Evolutionary conservation across 2,329 filamentous ascomycete genomes (phyloP), one percentile per base, ranked within the genome.

Genomic region (Aphanoascus verrucosus): DNA sequence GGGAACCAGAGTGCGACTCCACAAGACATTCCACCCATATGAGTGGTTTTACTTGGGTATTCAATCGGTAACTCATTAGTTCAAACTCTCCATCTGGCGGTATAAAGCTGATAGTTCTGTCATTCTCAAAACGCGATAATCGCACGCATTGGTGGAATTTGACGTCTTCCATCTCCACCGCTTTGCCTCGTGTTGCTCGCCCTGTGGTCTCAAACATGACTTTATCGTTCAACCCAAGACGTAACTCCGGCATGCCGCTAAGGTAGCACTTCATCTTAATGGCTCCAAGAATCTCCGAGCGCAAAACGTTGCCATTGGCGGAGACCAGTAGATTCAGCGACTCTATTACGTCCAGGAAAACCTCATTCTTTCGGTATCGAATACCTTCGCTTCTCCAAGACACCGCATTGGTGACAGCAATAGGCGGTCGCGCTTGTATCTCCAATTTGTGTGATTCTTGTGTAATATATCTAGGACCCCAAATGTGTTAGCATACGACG

Each of bases 261-360:
- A 98, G 78, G 67, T 98, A 98, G 73, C 93, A 98, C 74, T 98
- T 98, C 93, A 98, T 96, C 76, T 98, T 98, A 70, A 98, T 84
- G 42, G 93, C 90, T 53, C 93, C 93, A 20, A 98, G 77, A 63
- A 98, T 98, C 74, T 98, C 93, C 6, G 89, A 95, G 20, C 93
- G 85, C 56, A 98, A 76, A 3, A 98, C 93, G 67, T 95, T 97
- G 69, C 93, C 93, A 63, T 88, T 94, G 53, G 90, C 82, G 52
- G 88, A 94, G 17, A 98, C 93, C 17, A 98, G 82, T 35, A 98
- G 81, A 72, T 98, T 98, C 64, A 98, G 81, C 47, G 87, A 94
- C 73, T 98, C 93, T 63, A 98, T 83, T 34, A 98, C 93, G 63
- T 98, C 93, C 58, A 98, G 79, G 77, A 98, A 98, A 57, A 98